Conservation (phyloP, 371 early-diverging fungal species). For the Mortierella sp. region DNA sequence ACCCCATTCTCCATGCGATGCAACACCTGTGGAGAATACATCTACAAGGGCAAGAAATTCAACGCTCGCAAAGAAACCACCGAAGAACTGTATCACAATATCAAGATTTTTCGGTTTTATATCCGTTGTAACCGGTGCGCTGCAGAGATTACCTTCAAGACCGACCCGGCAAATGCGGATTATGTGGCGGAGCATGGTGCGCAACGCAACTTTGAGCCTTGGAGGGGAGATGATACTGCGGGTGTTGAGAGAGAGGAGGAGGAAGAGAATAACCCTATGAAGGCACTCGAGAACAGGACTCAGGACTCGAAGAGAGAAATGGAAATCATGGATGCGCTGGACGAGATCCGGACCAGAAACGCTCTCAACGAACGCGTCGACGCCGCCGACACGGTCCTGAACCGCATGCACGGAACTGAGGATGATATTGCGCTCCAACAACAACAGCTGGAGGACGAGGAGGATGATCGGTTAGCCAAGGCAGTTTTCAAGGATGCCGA, state of each 20-base stretch:
- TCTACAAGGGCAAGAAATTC: conserved; percentile 97
- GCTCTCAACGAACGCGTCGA: conserved; percentile 86
- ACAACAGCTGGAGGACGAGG: conserved; percentile 72
- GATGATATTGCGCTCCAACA: conserved; percentile 53
- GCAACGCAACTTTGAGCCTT: conserved; percentile 95
- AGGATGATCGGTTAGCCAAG: conserved; percentile 76
- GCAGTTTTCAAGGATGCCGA: conserved; percentile 77
- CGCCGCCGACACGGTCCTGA: conserved; percentile 73
- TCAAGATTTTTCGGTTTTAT: conserved; percentile 96
- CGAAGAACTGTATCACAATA: conserved; percentile 87
- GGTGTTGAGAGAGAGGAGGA: conserved; percentile 73
- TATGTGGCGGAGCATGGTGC: conserved; percentile 97
- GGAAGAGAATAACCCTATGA: conserved; percentile 94
- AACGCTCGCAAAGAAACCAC: conserved; percentile 96
- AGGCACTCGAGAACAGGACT: conserved; percentile 94
- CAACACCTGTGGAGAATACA: conserved; percentile 95
- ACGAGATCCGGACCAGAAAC: conserved; percentile 93
- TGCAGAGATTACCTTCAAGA: conserved; percentile 97
- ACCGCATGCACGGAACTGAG: conserved; percentile 66
- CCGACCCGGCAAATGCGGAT: conserved; percentile 97
- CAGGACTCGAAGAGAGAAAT: conserved; percentile 95
- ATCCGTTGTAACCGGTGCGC: conserved; percentile 97
- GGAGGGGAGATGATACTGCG: conserved; percentile 74
- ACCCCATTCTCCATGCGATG: conserved; percentile 99
- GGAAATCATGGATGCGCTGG: conserved; percentile 96